Evolutionary conservation across 805 yeast genomes (phyloP), one percentile per base, ranked within the genome.

Genomic region (Ogataea pignaliae): DNA sequence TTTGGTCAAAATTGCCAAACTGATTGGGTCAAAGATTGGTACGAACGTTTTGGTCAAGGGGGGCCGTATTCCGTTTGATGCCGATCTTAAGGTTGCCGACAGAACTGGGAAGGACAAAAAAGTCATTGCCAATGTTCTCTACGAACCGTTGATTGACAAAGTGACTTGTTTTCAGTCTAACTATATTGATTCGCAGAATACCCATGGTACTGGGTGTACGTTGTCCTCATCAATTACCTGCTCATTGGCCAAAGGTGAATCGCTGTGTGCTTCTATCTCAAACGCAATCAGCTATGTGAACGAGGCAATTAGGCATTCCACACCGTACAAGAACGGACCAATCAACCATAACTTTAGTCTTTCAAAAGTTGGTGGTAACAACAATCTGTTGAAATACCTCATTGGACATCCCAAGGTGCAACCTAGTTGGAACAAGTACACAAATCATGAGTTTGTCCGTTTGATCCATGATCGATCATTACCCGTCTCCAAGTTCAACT

Each of bases 201-300:
- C 87, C 1, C 97, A 89, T 61, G 97, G 97, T 11, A 87, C 96
- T 3, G 97, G 97, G 1, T 89, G 97, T 63, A 85, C 96, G 0
- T 69, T 89, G 40, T 80, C 95, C 0, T 81, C 95, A 0, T 74
- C 95, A 0, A 83, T 89, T 49, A 82, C 93, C 0, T 80, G 93
- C 2, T 79, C 85, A 52, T 53, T 88, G 21, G 90, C 95, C 3
- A 70, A 70, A 0, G 51, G 57, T 31, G 2, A 6, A 1, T 30
- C 67, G 0, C 55, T 86, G 9, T 50, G 53, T 3, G 70, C 69
- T 2, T 69, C 95, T 0, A 75, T 85, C 8, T 70, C 70, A 9
- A 65, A 72, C 16, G 78, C 84, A 0, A 75, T 87, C 39, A 75
- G 75, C 49, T 89, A 78, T 56, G 81, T 88, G 12, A 88, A 81